Evolutionary conservation across 2,329 filamentous ascomycete species (phyloP), one percentile per base, ranked within the genome.

Genomic region (Fusarium marasasianum): DNA sequence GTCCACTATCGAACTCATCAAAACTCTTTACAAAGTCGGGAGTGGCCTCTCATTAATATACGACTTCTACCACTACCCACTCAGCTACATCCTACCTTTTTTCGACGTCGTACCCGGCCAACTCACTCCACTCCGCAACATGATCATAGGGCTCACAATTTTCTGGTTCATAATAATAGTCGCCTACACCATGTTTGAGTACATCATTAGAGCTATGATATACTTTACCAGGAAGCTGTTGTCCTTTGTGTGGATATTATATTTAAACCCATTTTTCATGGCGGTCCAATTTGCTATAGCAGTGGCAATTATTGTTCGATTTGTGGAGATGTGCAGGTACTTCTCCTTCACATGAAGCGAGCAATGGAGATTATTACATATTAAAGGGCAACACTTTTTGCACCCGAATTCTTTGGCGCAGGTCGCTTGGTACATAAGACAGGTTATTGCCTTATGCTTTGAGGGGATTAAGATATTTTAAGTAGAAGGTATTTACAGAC

Each of bases 161-260:
- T 5, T 50, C 14, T 15, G 31, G 2, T 33, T n/a, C 2, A 48
- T 48, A 3, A 22, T 31, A 5, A 15, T 48, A 22, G 22, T 48
- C 14, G 22, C 13, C 1, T 29, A 11, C 6, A 10, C 20, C 0
- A n/a, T 33, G 9, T 18, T 50, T 4, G 7, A n/a, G 11, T 13
- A n/a, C 0, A n/a, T 17, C 0, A 1, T 15, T 12, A n/a, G 2
- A n/a, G 10, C 20, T 17, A 8, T 18, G 1, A 12, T 22, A 8
- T 17, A 3, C 6, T 3, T n/a, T 10, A 6, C 20, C 4, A 33
- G 20, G 24, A 47, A 29, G 44, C 5, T 47, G 1, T 14, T 47
- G 12, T 29, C 24, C 24, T 20, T 29, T 6, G 0, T 47, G 20
- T 47, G 29, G 47, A 33, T 7, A 18, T 11, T 50, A 8, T 33